Evolutionary conservation across 2,329 filamentous ascomycete species (phyloP), one percentile per base, ranked within the genome.

Genomic region (Fusarium pseudonygamai): DNA sequence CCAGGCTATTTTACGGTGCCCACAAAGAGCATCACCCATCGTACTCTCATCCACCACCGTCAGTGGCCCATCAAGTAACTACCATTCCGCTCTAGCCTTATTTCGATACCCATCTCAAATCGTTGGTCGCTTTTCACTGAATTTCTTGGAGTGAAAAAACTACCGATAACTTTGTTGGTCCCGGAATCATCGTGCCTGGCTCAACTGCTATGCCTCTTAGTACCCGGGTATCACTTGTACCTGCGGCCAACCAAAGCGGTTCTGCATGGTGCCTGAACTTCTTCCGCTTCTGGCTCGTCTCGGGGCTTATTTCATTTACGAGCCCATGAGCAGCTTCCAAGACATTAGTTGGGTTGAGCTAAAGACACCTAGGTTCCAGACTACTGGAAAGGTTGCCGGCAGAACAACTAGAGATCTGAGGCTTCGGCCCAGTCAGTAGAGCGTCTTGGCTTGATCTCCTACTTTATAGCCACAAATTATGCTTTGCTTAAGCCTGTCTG

Each of bases 81-180:
- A 40, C 50, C 28, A 37, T 68, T 50, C 71, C 52, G 34, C 55
- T 69, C 60, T 59, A 74, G 74, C 71, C 49, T 55, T 69, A 62
- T 69, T 68, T 34, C 37, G 16, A 16, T 20, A 13, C 32, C 14
- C n/a, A 26, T 45, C 22, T 22, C 22, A 20, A 34, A n/a, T 63
- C 37, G 42, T 56, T 64, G 43, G 28, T 8, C 13, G 15, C 22
- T 24, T 42, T 37, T 15, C 30, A 11, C 18, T 59, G 43, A 28
- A 34, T 42, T 46, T 58, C 16, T 55, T 69, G 42, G 57, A 37
- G 58, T 18, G 20, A 26, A 20, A n/a, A 42, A 13, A 37, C 20
- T 36, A n/a, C n/a, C 24, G 18, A 24, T 45, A 18, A 18, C 20
- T 50, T 30, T 52, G 57, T 32, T 30, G 26, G 45, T 18, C 26